Percentiles rank a stretch among this genome's conserved stretches.
phyloP scores from a whole-genome alignment of 257 asterid species.

The Lycium barbarum region DNA sequence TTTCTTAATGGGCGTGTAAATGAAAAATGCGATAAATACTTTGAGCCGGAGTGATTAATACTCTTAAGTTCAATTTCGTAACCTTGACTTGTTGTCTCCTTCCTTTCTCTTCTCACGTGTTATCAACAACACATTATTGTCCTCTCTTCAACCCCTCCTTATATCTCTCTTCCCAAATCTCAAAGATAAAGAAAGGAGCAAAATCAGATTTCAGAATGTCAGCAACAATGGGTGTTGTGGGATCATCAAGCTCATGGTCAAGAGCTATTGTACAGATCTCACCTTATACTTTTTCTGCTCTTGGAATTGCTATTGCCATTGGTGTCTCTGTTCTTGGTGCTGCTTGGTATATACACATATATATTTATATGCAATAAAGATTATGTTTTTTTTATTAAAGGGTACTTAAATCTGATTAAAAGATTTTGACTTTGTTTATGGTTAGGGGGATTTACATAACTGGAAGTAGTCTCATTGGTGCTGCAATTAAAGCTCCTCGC shows the following conservation, averaged over 20 bases:
- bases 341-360: constrained; percentile 32
- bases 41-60: too few species aligned
- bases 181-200: constrained; percentile 12
- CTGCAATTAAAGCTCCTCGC: constrained; percentile 40
- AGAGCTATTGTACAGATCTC: constrained; percentile 38
- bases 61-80: too few species aligned
- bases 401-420: constrained; percentile 23
- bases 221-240: constrained; percentile 21
- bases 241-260: constrained; percentile 40
- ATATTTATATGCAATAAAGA: not conserved
- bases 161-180: not conserved
- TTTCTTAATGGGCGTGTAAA: too few species aligned
- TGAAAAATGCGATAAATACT: too few species aligned
- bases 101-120: constrained; percentile 10
- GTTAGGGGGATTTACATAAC: constrained; percentile 35
- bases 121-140: not conserved
- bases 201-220: constrained; percentile 24
- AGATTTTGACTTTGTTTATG: constrained; percentile 8
- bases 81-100: too few species aligned
- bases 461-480: constrained; percentile 40
- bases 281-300: constrained; percentile 42
- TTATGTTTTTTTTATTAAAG: not conserved
- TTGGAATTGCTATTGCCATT: constrained; percentile 43
- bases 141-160: not conserved
- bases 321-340: constrained; percentile 45